Conservation (phyloP, 495 filamentous ascomycete species). For the Cercophora newfieldiana region DNA sequence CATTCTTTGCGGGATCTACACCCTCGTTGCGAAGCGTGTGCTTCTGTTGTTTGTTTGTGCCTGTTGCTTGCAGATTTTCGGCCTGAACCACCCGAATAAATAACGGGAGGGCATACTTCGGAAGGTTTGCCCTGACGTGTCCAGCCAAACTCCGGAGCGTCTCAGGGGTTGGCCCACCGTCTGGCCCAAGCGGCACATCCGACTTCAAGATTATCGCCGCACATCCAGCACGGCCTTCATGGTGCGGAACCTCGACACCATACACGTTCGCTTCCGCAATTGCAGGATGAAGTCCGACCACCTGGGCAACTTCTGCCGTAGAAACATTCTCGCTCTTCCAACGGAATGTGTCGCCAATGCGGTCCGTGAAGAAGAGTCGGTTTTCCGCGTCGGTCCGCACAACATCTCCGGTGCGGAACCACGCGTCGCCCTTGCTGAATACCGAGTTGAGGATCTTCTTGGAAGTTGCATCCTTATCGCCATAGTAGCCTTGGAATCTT, state of each 20-base stretch:
- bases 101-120: conserved; percentile 73
- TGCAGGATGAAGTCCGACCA: conserved; percentile 64
- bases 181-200: conserved; percentile 17
- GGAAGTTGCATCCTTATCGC: conserved; percentile 70
- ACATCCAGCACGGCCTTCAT: conserved; percentile 87
- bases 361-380: conserved; percentile 81
- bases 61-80: conserved; percentile 61
- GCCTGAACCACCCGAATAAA: conserved; percentile 68
- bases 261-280: conserved; percentile 86
- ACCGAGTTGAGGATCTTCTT: conserved; percentile 80
- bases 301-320: conserved; percentile 78
- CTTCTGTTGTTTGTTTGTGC: conserved; percentile 89
- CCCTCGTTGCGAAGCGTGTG: conserved; percentile 68
- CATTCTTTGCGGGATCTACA: conserved; percentile 63
- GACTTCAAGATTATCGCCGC: conserved; percentile 63
- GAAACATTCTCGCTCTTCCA: conserved; percentile 96
- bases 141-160: conserved; percentile 59
- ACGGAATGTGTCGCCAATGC: conserved; percentile 90
- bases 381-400: conserved; percentile 70
- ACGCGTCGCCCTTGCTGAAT: conserved; percentile 77
- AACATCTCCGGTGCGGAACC: conserved; percentile 84
- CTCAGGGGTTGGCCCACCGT: conserved; percentile 37
- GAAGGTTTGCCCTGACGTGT: conserved; percentile 58
- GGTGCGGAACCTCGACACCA: conserved; percentile 76
- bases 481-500: conserved; percentile 85